Evolutionary conservation across 129 eudicot genomes (phyloP), one percentile per base, ranked within the genome.

Genomic region (Flaveria trinervia): DNA sequence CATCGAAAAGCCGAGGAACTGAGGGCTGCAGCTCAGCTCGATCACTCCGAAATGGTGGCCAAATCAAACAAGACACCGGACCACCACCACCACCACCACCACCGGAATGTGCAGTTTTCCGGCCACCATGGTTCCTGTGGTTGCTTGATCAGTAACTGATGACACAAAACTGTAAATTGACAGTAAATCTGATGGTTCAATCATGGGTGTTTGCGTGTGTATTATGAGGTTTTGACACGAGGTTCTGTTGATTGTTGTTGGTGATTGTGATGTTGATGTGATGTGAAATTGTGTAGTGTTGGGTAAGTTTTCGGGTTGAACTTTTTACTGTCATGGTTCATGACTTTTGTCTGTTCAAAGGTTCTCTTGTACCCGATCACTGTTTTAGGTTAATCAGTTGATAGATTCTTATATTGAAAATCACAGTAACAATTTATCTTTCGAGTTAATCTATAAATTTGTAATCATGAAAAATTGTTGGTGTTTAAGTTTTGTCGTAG

Each of bases 1-100:
- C 81, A 78, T 54, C 68, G 90, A 16, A 92, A 89, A 81, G 96
- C 97, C 3, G 96, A 92, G 80, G 97, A 92, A 68, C 73, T 90
- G 83, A 85, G 90, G 79, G 84, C 84, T 26, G 77, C 79, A 28
- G 91, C 93, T 3, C 88, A 83, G 79, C 45, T 79, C 28, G 87
- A 89, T 56, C 97, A 92, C 74, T 69, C 79, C 0, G 83, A 84
- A 66, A 83, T 77, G 4, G 65, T 57, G 0, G 77, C 79, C 6
- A 83, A 86, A 72, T 64, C 83, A 8, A 84, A 55, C 69, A 87
- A 87, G 84, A 67, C 65, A 14, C 44, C 70, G 75, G 77, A 48
- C 72, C 75, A 74, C 26, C 5, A 28, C 33, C 4, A 28, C 33
- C 30, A 26, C 3, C 30, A 26, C 30, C 76, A 80, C 41, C 82